Conservation (phyloP, 139 green algal genomes). For the Chlorella ohadii region DNA sequence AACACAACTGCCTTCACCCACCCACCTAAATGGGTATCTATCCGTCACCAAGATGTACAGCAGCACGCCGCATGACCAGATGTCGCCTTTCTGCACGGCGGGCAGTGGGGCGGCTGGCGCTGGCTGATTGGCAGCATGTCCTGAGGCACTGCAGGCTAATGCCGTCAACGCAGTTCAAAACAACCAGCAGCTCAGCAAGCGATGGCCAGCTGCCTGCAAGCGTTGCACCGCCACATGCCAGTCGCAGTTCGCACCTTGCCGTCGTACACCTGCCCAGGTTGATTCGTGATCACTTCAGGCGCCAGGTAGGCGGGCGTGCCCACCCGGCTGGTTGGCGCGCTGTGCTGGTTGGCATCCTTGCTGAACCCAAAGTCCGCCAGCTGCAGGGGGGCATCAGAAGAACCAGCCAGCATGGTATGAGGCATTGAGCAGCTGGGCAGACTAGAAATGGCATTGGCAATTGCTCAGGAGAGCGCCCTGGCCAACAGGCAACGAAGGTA, state of each 20-base stretch:
- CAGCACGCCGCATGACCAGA: constrained; percentile 98
- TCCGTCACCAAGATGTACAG: constrained; percentile 95
- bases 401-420: too few relatives aligned
- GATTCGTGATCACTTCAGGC: constrained; percentile 79
- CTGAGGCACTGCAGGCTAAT: too few relatives aligned
- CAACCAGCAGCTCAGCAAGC: too few relatives aligned
- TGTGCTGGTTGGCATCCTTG: constrained; percentile 84
- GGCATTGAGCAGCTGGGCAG: too few relatives aligned
- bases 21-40: constrained; percentile 90
- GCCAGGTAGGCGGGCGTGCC: constrained; percentile 98
- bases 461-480: too few relatives aligned
- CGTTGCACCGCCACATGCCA: not conserved
- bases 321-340: constrained; percentile 84
- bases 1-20: too few relatives aligned
- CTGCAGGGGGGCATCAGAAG: constrained; percentile 29
- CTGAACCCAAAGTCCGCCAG: constrained; percentile 74
- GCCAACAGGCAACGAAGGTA: too few relatives aligned
- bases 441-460: too few relatives aligned
- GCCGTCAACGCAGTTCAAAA: too few relatives aligned
- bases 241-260: not conserved
- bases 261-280: constrained; percentile 18
- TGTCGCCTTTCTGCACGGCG: constrained; percentile 72
- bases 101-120: not conserved
- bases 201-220: too few relatives aligned
- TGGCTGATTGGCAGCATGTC: too few relatives aligned